These are phyloP conservation scores for Austroboletus festivus DNA, from an alignment of 768 basidiomycete species.

Conservation along the genomic window DNA sequence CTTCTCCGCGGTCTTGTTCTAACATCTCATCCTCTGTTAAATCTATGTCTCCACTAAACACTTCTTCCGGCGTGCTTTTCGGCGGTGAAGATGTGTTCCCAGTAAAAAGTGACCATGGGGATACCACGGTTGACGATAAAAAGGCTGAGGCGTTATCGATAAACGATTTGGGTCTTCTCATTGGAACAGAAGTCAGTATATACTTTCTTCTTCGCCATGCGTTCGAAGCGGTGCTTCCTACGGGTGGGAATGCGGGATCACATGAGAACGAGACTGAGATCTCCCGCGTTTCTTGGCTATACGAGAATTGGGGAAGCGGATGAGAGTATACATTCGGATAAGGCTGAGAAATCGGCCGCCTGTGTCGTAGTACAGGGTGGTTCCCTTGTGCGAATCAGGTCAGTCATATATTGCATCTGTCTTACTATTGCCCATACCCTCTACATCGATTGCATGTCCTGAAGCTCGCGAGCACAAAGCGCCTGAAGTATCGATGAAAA, in stretches of 20 bases:
- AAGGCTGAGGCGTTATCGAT: slow-evolving; percentile 70
- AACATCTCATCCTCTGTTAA: slow-evolving; percentile 73
- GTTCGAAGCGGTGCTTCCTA: slow-evolving; percentile 32
- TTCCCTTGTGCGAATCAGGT: slow-evolving; percentile 43
- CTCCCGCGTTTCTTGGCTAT: slow-evolving; percentile 49
- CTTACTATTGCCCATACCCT: slow-evolving; percentile 45
- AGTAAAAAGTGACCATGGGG: slow-evolving; percentile 55
- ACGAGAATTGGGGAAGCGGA: slow-evolving; percentile 68
- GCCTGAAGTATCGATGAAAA: slow-evolving; percentile 78
- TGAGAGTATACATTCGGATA: slow-evolving; percentile 80
- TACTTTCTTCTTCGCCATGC: slow-evolving; percentile 61
- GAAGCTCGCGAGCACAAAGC: slow-evolving; percentile 73
- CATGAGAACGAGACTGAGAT: slow-evolving; percentile 57
- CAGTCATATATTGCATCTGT: slow-evolving; percentile 4
- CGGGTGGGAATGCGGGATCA: slow-evolving; percentile 61
- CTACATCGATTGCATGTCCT: slow-evolving; percentile 79
- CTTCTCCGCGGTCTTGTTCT: slow-evolving; percentile 76
- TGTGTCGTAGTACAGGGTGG: slow-evolving; percentile 67
- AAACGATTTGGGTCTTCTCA: slow-evolving; percentile 63
- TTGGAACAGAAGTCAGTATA: slow-evolving; percentile 62
- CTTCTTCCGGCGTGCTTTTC: slow-evolving; percentile 61
- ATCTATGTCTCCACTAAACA: slow-evolving; percentile 67
- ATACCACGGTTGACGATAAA: slow-evolving; percentile 55
- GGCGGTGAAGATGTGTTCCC: slow-evolving; percentile 30
- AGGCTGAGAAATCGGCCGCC: slow-evolving; percentile 71